phyloP scores from a whole-genome alignment of 2,329 filamentous ascomycete genomes.

The Aspergillus quadrilineatus region DNA sequence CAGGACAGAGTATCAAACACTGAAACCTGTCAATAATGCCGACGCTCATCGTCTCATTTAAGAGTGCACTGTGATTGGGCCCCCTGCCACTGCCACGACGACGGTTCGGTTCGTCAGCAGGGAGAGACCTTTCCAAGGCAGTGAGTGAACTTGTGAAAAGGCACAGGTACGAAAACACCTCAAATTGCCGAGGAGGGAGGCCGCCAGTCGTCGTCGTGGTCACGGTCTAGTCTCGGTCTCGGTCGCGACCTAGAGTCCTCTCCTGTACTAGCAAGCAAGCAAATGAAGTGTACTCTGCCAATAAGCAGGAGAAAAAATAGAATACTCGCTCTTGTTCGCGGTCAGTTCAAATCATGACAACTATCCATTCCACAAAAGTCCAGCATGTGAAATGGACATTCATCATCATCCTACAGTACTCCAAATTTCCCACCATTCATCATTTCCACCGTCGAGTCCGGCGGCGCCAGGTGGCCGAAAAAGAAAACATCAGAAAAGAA shows the following conservation, averaged over 20 bases:
- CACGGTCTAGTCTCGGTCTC: neutral
- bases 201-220: neutral
- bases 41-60: neutral
- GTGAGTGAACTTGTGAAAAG: neutral
- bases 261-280: neutral
- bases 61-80: constrained; percentile 4
- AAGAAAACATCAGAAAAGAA: constrained; percentile 8
- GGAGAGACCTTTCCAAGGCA: neutral
- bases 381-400: neutral
- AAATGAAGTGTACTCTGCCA: neutral
- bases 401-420: neutral
- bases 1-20: neutral
- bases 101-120: constrained; percentile 6
- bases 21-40: neutral
- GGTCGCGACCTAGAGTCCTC: neutral
- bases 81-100: neutral
- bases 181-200: neutral
- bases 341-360: neutral
- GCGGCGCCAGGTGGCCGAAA: constrained; percentile 15
- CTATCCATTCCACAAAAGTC: neutral
- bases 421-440: neutral
- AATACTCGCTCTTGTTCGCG: constrained; percentile 1
- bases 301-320: constrained; percentile 2
- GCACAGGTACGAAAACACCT: constrained; percentile 1
- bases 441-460: constrained; percentile 6